Conservation (phyloP, 139 green algal species). For the Micractinium conductrix region DNA sequence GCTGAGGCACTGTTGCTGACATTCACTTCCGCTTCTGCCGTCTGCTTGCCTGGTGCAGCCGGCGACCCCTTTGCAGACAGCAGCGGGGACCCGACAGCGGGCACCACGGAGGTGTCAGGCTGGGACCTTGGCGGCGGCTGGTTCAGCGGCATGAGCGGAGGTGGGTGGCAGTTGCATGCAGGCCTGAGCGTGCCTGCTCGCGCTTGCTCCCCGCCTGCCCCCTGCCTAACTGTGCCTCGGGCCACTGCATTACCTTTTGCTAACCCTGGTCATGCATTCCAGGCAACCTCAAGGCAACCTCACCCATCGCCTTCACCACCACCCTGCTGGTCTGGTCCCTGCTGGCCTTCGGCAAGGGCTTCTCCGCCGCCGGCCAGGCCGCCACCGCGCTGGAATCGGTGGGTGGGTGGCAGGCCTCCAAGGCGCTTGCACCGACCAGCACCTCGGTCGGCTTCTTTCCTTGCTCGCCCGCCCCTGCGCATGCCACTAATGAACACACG, state of each 20-base stretch:
- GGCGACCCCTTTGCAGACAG: slow-evolving; percentile 23
- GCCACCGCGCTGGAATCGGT: slow-evolving; percentile 31
- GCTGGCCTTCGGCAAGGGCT: slow-evolving; percentile 64
- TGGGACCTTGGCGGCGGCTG: slow-evolving; percentile 61
- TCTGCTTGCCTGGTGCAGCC: not conserved
- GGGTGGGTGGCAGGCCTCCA: no score
- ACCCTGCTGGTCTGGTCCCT: slow-evolving; percentile 73
- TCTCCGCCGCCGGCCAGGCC: slow-evolving; percentile 34
- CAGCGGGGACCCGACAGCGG: not conserved
- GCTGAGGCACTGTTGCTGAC: no score
- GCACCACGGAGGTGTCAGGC: not conserved
- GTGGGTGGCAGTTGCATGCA: not conserved
- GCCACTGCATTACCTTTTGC: not conserved
- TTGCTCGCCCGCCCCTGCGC: no score
- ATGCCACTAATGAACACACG: no score
- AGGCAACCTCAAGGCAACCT: slow-evolving; percentile 78
- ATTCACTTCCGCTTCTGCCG: no score
- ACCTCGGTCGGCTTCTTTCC: no score
- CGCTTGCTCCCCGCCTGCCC: not conserved
- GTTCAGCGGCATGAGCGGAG: slow-evolving; percentile 50
- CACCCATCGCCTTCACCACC: slow-evolving; percentile 79
- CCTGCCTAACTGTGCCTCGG: not conserved
- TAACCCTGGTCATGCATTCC: not conserved
- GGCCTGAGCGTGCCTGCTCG: not conserved
- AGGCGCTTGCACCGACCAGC: no score